A percentile compares a stretch with the other conserved stretches of the same genome.
These are phyloP conservation scores for Daldinia concentrica DNA, from an alignment of 495 filamentous ascomycete species.

Conservation along the genomic window DNA sequence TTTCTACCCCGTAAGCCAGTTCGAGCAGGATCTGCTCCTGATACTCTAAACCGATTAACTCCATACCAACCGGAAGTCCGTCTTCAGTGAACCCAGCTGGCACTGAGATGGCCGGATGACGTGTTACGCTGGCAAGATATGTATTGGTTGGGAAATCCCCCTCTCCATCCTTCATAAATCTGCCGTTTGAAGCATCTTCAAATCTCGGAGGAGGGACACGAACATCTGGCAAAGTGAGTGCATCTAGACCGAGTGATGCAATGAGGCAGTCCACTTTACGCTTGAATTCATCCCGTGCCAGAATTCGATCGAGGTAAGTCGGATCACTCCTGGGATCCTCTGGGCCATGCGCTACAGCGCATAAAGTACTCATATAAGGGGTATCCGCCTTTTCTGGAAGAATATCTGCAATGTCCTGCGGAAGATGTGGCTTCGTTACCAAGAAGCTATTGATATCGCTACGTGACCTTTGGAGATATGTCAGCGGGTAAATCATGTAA, in stretches of 20 bases:
- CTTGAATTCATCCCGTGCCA: constrained; percentile 37
- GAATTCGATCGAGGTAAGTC: constrained; percentile 37
- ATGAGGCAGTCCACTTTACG: constrained; percentile 41
- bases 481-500: constrained; percentile 39
- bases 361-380: constrained; percentile 30
- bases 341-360: constrained; percentile 28
- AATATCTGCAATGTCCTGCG: constrained; percentile 29
- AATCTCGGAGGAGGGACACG: constrained; percentile 41
- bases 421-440: constrained; percentile 38
- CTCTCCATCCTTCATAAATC: constrained; percentile 26
- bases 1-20: constrained; percentile 39
- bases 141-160: constrained; percentile 45
- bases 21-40: constrained; percentile 45
- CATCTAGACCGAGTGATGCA: constrained; percentile 38
- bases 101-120: constrained; percentile 42
- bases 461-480: constrained; percentile 40
- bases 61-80: constrained; percentile 42
- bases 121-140: constrained; percentile 36
- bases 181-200: constrained; percentile 30
- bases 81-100: constrained; percentile 43
- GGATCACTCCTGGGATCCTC: constrained; percentile 35
- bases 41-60: constrained; percentile 39
- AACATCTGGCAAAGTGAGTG: constrained; percentile 42
- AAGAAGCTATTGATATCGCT: constrained; percentile 52
- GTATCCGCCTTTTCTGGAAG: constrained; percentile 26